Conservation (phyloP, 192 early-diverging fungal species). For the Coemansia reversa region DNA sequence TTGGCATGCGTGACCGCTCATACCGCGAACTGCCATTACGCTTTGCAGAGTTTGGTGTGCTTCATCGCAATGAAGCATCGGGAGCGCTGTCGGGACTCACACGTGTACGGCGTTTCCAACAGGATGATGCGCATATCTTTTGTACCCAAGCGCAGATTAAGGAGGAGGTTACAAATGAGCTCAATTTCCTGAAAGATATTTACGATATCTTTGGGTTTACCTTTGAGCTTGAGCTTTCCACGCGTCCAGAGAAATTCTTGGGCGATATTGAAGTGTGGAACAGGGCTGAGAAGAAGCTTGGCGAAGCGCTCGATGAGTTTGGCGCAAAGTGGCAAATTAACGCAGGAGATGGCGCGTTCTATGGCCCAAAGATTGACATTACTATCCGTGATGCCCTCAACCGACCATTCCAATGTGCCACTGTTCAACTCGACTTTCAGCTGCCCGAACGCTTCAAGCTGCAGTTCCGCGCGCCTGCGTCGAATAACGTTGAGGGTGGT, state of each 20-base stretch:
- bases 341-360: conserved; percentile 97
- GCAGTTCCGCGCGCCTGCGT: conserved; percentile 76
- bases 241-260: conserved; percentile 94
- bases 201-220: conserved; percentile 95
- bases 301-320: conserved; percentile 75
- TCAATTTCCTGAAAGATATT: conserved; percentile 87
- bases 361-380: conserved; percentile 99
- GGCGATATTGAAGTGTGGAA: conserved; percentile 91
- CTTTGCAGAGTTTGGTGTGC: conserved; percentile 96
- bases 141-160: conserved; percentile 85
- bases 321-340: conserved; percentile 84
- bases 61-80: conserved; percentile 92
- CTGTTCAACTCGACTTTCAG: conserved; percentile 98
- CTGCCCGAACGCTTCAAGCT: conserved; percentile 92
- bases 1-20: conserved; percentile 85
- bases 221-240: conserved; percentile 89
- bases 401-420: conserved; percentile 94
- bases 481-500: conserved; percentile 43
- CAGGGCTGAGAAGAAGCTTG: conserved; percentile 81
- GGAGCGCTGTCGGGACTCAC: conserved; percentile 94
- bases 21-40: conserved; percentile 96
- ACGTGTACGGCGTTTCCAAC: conserved; percentile 97
- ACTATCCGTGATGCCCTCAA: conserved; percentile 89
- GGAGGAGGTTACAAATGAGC: conserved; percentile 76
- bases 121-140: conserved; percentile 99